Base-by-base conservation (phyloP, 2,329 filamentous ascomycete genomes). In the Arthroderma uncinatum region DNA sequence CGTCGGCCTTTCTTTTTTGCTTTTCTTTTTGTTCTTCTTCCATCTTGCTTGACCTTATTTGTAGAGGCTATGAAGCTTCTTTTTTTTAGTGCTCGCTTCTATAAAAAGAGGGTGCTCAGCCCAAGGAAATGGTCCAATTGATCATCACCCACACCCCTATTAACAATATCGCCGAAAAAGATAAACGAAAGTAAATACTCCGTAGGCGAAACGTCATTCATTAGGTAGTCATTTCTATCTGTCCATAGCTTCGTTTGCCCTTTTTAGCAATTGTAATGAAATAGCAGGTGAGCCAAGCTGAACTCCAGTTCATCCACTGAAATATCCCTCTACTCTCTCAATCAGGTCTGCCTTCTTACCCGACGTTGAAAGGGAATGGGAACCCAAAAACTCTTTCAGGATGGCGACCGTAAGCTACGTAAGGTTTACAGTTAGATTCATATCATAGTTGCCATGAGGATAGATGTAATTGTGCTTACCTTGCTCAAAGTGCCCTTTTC, bases 331-430 rank as follows among this genome's bases (percentile, higher is more conserved):
- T 33, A 79, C 71, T 37, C 71, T 68, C 39, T 78, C 76, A n/a
- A 79, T 66, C 33, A 79, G 67, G 58, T 78, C 77, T 4, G 71
- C 74, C 61, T 80, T 80, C 62, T 77, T 79, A 1, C 77, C 76
- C 21, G 68, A 64, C 8, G 66, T 63, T 28, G 71, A 65, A 14
- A 78, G 66, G 44, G 73, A 71, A 57, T 77, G 74, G 3, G 64
- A 58, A n/a, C 63, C 65, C 16, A 78, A 64, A 62, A 77, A 79
- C 1, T 73, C 71, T 59, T 76, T 79, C 36, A 80, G 64, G 19
- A 71, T 64, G 10, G 70, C 63, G 16, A 79, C 69, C 2, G 75
- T 79, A 63, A 79, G 69, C 71, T 74, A 55, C 28, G 33, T 30
- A 34, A 33, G 10, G 23, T 23, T n/a, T 23, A 34, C 30, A 12